Evolutionary conservation across 495 filamentous ascomycete species (phyloP), one percentile per base, ranked within the genome.

Genomic region (Talaromyces nanjingensis): DNA sequence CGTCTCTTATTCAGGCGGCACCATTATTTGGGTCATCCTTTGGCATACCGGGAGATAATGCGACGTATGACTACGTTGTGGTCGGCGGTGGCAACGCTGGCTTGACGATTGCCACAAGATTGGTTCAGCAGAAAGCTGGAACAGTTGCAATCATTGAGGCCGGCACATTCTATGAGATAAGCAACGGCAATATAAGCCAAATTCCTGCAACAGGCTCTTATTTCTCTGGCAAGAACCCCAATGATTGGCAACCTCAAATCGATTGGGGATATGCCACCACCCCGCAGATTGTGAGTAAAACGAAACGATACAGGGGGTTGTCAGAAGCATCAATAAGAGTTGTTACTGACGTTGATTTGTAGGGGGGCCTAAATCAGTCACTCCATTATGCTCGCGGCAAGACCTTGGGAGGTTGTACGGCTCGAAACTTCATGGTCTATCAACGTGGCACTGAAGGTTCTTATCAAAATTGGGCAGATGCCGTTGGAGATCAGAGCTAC

Each of bases 31-130:
- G 31, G 31, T 33, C 31, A 33, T 33, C 31, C 31, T 33, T 33
- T 9, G 31, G 31, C 4, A 33, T 33, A 11, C 31, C 31, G 5
- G 31, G 31, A 33, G 31, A 33, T 11, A 33, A 33, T 33, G 31
- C 31, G 9, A 33, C 31, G 7, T 86, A 84, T 52, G 80, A 83
- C 63, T 84, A 83, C 65, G 70, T 83, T 8, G 70, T 87, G 6
- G 77, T 86, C 1, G 85, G 85, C 8, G 84, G 84, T 33, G 85
- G 85, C 3, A 86, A 74, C 0, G 79, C 79, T 0, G 85, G 84
- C 1, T 70, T 78, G 6, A 69, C 75, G 1, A 65, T 87, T 2
- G 84, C 83, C 4, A 74, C 73, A 1, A 73, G 85, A 11, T 70
- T 87, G 3, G 76, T 77, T 2, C 67, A 77, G 61, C 63, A 73